Evolutionary conservation across 1,284 basidiomycete species (phyloP).

Genomic region (Rhizopogon parksii): DNA sequence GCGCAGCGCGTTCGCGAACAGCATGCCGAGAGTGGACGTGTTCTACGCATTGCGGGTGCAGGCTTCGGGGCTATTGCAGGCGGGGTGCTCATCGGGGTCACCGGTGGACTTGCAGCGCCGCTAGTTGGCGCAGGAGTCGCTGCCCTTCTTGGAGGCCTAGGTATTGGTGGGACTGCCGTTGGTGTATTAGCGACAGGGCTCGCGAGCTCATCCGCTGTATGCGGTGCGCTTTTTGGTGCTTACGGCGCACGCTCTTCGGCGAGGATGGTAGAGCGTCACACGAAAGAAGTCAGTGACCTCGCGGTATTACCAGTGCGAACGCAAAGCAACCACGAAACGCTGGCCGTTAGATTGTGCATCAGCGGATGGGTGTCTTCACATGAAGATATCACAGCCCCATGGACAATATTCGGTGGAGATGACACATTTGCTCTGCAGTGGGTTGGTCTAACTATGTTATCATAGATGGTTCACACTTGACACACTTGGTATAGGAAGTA

Average conservation of each 20-base stretch:
- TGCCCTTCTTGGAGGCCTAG: constrained; percentile 43
- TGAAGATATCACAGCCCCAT: constrained; percentile 46
- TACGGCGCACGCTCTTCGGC: constrained; percentile 48
- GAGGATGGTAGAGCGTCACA: constrained; percentile 44
- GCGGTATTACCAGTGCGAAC: constrained; percentile 41
- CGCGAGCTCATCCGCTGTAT: constrained; percentile 50
- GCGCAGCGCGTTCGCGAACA: constrained; percentile 34
- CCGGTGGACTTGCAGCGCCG: constrained; percentile 51
- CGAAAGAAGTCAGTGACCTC: constrained; percentile 48
- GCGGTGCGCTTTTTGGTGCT: constrained; percentile 51
- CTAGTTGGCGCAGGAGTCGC: constrained; percentile 49
- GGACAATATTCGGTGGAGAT: constrained; percentile 45
- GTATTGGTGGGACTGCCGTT: constrained; percentile 47
- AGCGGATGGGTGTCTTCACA: constrained; percentile 46
- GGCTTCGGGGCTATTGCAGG: constrained; percentile 50
- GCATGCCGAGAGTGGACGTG: constrained; percentile 38
- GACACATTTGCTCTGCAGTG: constrained; percentile 56
- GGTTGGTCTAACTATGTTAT: constrained; percentile 31
- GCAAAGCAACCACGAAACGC: constrained; percentile 33
- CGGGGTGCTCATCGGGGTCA: constrained; percentile 50
- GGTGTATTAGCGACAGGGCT: constrained; percentile 49
- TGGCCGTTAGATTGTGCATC: constrained; percentile 48
- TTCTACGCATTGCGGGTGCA: constrained; percentile 41
- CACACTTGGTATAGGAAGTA: constrained; percentile 38
- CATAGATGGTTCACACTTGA: neutral